These are phyloP conservation scores for Euclidium syriacum DNA, from an alignment of 345 rosid genomes.

Conservation along the genomic window DNA sequence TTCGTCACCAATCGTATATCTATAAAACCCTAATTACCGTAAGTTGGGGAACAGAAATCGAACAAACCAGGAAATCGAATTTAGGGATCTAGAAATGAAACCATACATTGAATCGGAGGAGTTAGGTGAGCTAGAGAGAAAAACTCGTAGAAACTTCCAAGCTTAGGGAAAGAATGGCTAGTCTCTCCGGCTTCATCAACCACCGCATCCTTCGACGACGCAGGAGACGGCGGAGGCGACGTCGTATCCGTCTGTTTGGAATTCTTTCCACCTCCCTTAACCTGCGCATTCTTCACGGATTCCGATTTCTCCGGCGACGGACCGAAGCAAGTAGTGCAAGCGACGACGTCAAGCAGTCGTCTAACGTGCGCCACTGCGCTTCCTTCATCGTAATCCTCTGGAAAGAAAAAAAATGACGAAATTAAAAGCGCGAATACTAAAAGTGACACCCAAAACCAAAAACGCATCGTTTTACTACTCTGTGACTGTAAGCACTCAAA, in stretches of 20 bases:
- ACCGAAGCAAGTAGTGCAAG: slow-evolving; percentile 80
- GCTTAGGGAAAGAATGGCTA: slow-evolving; percentile 72
- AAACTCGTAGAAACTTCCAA: slow-evolving; percentile 85
- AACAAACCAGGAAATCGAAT: background rate
- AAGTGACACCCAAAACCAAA: background rate
- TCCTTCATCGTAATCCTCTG: slow-evolving; percentile 88
- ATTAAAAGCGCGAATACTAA: background rate
- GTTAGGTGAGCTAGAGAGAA: slow-evolving; percentile 88
- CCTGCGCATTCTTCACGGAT: slow-evolving; percentile 39
- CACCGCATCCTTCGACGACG: slow-evolving; percentile 37
- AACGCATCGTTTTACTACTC: background rate
- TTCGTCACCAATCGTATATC: slow-evolving; percentile 56
- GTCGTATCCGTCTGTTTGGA: slow-evolving; percentile 42
- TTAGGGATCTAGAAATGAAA: slow-evolving; percentile 3
- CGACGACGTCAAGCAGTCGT: slow-evolving; percentile 81
- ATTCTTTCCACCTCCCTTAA: slow-evolving; percentile 33
- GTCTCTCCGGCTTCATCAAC: slow-evolving; percentile 67
- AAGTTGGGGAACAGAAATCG: slow-evolving; percentile 18
- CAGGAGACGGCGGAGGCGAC: slow-evolving; percentile 29
- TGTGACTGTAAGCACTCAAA: background rate
- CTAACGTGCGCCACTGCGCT: slow-evolving; percentile 82
- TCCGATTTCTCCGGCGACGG: slow-evolving; percentile 55
- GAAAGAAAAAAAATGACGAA: background rate
- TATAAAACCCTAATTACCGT: slow-evolving; percentile 27
- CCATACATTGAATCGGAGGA: slow-evolving; percentile 89